A percentile compares a stretch with the other conserved stretches of the same genome.
Conservation (phyloP, 192 early-diverging fungal genomes). For the Rhizophagus clarus region DNA sequence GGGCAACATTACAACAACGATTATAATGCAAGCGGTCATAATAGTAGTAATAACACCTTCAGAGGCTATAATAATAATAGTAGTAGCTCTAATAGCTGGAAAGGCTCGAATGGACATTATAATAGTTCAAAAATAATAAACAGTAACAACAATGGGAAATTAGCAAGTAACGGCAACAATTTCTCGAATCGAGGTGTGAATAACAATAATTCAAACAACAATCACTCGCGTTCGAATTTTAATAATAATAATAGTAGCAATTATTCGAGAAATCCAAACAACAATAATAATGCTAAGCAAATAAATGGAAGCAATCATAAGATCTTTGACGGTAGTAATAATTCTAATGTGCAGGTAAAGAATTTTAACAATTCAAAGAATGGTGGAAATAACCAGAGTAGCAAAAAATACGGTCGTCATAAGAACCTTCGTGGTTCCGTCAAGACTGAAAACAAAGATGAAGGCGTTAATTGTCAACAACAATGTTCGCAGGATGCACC, state of each 20-base stretch:
- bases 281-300: constrained; percentile 22
- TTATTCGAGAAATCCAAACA: neutral
- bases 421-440: neutral
- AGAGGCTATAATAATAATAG: neutral
- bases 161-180: neutral
- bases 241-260: neutral
- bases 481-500: neutral
- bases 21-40: neutral
- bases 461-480: neutral
- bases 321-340: neutral
- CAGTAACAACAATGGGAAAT: neutral
- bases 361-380: neutral
- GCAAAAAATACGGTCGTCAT: neutral
- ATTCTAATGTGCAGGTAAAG: neutral
- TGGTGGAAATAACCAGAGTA: neutral
- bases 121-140: neutral
- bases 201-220: neutral
- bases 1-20: neutral
- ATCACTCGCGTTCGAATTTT: neutral
- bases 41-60: neutral
- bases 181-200: neutral
- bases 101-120: neutral
- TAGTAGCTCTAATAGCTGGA: neutral
- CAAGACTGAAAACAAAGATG: neutral
- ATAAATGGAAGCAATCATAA: neutral